These are phyloP conservation scores for Aeschynomene evenia DNA, from an alignment of 306 rosid species.

Conservation along the genomic window DNA sequence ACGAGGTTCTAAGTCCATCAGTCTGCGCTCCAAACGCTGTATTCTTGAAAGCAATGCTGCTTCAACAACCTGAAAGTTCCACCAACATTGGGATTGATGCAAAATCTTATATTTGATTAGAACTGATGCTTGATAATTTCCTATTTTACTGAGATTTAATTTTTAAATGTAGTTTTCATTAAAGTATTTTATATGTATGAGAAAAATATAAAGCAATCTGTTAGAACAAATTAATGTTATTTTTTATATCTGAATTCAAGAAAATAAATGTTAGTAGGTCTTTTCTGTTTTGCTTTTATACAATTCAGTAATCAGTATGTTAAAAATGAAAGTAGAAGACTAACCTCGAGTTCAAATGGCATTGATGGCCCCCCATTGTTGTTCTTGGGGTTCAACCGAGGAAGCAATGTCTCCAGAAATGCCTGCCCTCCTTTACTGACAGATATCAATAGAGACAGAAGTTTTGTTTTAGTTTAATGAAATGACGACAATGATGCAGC, in stretches of 20 bases:
- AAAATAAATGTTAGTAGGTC: not conserved
- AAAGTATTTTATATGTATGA: not conserved
- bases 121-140: too few species aligned
- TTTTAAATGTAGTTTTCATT: not conserved
- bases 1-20: slow-evolving; percentile 91
- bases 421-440: slow-evolving; percentile 92
- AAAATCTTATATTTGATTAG: not conserved
- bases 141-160: too few species aligned
- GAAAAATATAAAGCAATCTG: not conserved
- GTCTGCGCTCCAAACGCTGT: slow-evolving; percentile 72
- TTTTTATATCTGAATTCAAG: not conserved
- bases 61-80: slow-evolving; percentile 80
- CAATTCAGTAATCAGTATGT: slow-evolving; percentile 1
- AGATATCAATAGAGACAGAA: slow-evolving; percentile 33
- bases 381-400: slow-evolving; percentile 81
- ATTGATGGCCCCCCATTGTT: slow-evolving; percentile 80
- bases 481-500: slow-evolving; percentile 8
- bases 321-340: slow-evolving; percentile 30
- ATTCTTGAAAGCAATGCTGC: slow-evolving; percentile 93
- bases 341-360: slow-evolving; percentile 97
- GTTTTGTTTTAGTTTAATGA: slow-evolving; percentile 24
- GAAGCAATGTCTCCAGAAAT: slow-evolving; percentile 74
- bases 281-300: not conserved
- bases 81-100: not conserved
- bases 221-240: not conserved